These are phyloP conservation scores for Priceomyces melissophilus DNA, from an alignment of 805 yeast genomes.

Conservation along the genomic window DNA sequence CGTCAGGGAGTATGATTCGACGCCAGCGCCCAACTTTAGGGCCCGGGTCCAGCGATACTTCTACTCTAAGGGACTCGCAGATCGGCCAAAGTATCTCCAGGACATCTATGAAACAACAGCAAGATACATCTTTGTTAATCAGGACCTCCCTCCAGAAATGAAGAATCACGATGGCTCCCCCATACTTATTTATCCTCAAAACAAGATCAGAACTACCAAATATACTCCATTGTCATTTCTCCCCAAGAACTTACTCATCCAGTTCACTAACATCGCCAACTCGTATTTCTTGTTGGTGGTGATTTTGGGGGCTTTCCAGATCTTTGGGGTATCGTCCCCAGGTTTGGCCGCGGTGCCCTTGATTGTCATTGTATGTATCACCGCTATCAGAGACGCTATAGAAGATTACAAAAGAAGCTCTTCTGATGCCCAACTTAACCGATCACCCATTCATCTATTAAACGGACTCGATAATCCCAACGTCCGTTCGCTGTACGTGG, in stretches of 20 bases:
- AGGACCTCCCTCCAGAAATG: slow-evolving; percentile 44
- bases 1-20: slow-evolving; percentile 12
- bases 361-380: slow-evolving; percentile 70
- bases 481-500: slow-evolving; percentile 50
- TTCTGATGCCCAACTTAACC: slow-evolving; percentile 67
- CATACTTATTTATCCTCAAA: slow-evolving; percentile 42
- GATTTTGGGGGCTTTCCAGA: slow-evolving; percentile 56
- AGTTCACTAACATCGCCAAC: slow-evolving; percentile 60
- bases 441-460: slow-evolving; percentile 57
- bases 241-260: slow-evolving; percentile 53
- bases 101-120: slow-evolving; percentile 37
- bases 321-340: slow-evolving; percentile 72
- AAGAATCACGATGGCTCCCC: slow-evolving; percentile 33
- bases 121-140: slow-evolving; percentile 48
- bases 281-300: slow-evolving; percentile 53
- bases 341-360: slow-evolving; percentile 78
- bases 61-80: slow-evolving; percentile 20
- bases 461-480: slow-evolving; percentile 56
- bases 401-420: slow-evolving; percentile 69
- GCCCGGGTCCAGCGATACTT: slow-evolving; percentile 16
- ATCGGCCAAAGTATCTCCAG: slow-evolving; percentile 33
- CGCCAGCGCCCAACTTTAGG: slow-evolving; percentile 21
- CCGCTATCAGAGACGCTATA: slow-evolving; percentile 73
- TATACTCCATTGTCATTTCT: slow-evolving; percentile 57
- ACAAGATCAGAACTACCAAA: slow-evolving; percentile 61